Base-by-base conservation (phyloP, 1,284 basidiomycete species). In the Tilletia indica region DNA sequence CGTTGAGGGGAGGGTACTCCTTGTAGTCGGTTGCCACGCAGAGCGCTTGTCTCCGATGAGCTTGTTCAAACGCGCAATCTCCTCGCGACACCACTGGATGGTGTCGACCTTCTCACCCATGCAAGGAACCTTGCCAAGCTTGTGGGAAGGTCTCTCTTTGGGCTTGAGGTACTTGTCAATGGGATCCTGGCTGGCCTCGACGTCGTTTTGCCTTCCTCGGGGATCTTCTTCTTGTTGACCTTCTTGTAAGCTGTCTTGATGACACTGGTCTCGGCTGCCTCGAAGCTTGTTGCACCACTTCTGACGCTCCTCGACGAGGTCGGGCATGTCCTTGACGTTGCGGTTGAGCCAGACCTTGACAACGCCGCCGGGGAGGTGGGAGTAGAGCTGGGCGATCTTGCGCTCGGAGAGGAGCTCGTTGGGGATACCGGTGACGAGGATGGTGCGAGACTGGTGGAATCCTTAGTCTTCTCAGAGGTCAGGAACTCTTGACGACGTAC, bases 391-490 rank as follows among this genome's bases (percentile, higher is more conserved):
- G 61, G 86, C 87, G 42, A 97, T 87, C 31, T 90, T 90, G 25
- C 88, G 86, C 70, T 90, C 85, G 61, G 85, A 85, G 75, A 94
- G 89, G 79, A 91, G 91, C 70, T 90, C 88, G 61, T 88, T 85
- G n/a, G 95, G 94, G 6, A 99, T 90, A 63, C 93, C 93, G 16
- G 93, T 93, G 75, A 98, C 87, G 64, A 94, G 89, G 21, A 99
- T 88, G 2, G 95, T 97, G 76, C 90, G 91, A 1, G 94, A 92
- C 85, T 94, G 92, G 0, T 92, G 89, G 90, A 89, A 49, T 87
- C 86, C 0, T 91, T 87, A 81, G 96, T 92, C n/a, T 86, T 85
- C 11, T 88, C 87, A 72, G 90, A 89, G 74, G 93, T 89, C 68
- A 99, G 89, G 87, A 93, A 92, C 68, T 90, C 87, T 83, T 97